Percentiles rank a stretch among this genome's conserved stretches.
These are phyloP conservation scores for Strigomonas galati DNA, from an alignment of 208 protist genomes.

Conservation along the genomic window DNA sequence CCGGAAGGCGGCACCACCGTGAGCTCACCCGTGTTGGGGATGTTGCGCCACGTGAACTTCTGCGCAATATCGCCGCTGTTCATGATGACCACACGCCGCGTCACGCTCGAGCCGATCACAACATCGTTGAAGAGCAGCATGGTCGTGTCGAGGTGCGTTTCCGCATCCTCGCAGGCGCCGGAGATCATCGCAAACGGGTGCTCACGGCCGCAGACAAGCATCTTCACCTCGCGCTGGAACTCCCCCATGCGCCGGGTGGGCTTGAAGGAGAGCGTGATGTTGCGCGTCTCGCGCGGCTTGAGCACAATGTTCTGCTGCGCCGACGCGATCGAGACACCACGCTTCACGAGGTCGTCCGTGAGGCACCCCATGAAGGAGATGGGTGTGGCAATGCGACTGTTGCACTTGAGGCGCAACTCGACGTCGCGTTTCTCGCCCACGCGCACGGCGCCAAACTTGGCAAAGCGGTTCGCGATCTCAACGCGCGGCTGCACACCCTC, in stretches of 20 bases:
- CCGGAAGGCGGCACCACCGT: constrained; percentile 74
- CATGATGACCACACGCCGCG: constrained; percentile 84
- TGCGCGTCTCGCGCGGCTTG: constrained; percentile 76
- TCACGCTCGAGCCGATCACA: constrained; percentile 72
- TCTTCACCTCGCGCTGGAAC: constrained; percentile 86
- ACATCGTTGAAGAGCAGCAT: constrained; percentile 91
- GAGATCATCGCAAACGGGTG: constrained; percentile 82
- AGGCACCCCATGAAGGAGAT: constrained; percentile 76
- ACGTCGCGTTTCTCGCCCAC: constrained; percentile 68
- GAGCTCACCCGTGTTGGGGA: constrained; percentile 58
- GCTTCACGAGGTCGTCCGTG: constrained; percentile 51
- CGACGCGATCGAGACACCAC: constrained; percentile 62
- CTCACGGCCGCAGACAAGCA: constrained; percentile 86
- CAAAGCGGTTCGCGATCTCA: constrained; percentile 78
- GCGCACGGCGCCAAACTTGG: constrained; percentile 84
- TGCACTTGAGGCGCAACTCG: constrained; percentile 84
- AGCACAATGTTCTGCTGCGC: constrained; percentile 42
- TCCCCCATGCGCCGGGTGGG: constrained; percentile 82
- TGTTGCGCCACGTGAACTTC: constrained; percentile 83
- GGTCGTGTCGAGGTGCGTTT: constrained; percentile 92
- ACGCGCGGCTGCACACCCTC: constrained; percentile 90
- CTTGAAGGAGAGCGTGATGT: constrained; percentile 71
- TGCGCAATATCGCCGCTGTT: constrained; percentile 96
- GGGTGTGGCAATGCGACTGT: constrained; percentile 69
- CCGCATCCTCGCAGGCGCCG: constrained; percentile 92